phyloP scores from a whole-genome alignment of 148 eudicot species.

The Rhododendron mucronatum region DNA sequence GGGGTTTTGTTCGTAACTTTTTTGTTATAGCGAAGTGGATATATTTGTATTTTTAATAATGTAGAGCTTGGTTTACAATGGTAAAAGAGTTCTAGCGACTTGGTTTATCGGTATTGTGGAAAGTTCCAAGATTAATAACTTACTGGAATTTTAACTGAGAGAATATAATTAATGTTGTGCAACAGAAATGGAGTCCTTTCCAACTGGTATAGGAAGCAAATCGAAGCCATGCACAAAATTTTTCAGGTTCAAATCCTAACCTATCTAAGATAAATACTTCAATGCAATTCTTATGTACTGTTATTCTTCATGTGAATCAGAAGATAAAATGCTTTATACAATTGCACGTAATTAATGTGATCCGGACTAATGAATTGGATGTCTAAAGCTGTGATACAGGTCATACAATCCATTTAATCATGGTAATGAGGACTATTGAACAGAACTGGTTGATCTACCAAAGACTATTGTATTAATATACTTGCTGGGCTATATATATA shows the following conservation, averaged over 20 bases:
- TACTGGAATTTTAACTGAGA: conserved; percentile 34
- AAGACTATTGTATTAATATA: conserved; percentile 16
- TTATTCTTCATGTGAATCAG: conserved; percentile 14
- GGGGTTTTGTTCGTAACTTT: neutral
- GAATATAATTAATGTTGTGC: conserved; percentile 63
- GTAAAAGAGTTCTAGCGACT: neutral
- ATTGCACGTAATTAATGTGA: conserved; percentile 28
- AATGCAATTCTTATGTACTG: conserved; percentile 24
- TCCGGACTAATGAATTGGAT: conserved; percentile 58
- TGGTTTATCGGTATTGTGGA: conserved; percentile 4
- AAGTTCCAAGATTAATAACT: conserved; percentile 32
- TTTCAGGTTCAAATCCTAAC: conserved; percentile 92
- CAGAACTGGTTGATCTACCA: conserved; percentile 42
- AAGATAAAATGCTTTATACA: conserved; percentile 21
- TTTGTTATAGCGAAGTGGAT: neutral
- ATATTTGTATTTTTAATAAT: neutral
- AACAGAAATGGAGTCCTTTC: conserved; percentile 85
- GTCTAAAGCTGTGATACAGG: conserved; percentile 73
- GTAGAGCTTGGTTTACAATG: neutral
- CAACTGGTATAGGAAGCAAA: conserved; percentile 99
- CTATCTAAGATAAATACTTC: conserved; percentile 44
- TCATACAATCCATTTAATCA: conserved; percentile 36
- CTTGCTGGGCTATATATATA: conserved; percentile 14
- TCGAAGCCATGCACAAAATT: conserved; percentile 99
- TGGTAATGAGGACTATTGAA: conserved; percentile 38